Evolutionary conservation across 1,139 yeast genomes (phyloP).

Genomic region (Nematodospora anomalae): DNA sequence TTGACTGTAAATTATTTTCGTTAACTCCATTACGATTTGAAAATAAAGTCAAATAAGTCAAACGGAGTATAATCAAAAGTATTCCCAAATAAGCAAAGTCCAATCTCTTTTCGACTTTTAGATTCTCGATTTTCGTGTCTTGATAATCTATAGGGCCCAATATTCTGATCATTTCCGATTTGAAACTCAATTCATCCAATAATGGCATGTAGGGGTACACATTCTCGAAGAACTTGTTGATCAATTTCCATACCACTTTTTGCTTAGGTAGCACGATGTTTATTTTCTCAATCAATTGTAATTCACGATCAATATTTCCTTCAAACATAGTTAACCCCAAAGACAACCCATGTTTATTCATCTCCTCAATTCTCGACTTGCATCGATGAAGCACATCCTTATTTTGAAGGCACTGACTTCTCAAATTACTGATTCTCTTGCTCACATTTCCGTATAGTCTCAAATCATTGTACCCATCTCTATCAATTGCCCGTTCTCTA

Average conservation of each 20-base stretch:
- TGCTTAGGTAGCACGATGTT: constrained; percentile 32
- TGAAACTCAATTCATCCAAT: constrained; percentile 33
- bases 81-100: constrained; percentile 38
- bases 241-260: constrained; percentile 32
- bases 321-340: constrained; percentile 26
- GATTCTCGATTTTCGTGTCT: constrained; percentile 19
- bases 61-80: constrained; percentile 28
- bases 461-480: constrained; percentile 31
- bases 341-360: constrained; percentile 20
- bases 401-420: constrained; percentile 1
- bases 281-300: constrained; percentile 33
- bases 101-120: constrained; percentile 28
- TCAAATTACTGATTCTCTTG: constrained; percentile 12
- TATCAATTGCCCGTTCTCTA: constrained; percentile 27
- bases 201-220: constrained; percentile 40
- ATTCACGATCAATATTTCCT: constrained; percentile 31
- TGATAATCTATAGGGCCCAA: constrained; percentile 26
- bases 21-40: constrained; percentile 33
- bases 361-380: constrained; percentile 14
- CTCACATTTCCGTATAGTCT: constrained; percentile 23
- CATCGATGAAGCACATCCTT: background rate
- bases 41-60: constrained; percentile 33
- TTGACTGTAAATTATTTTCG: constrained; percentile 23
- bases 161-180: constrained; percentile 21
- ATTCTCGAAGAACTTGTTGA: constrained; percentile 29